These are phyloP conservation scores for Gaultheria prostrata DNA, from an alignment of 148 eudicot species.

Conservation along the genomic window DNA sequence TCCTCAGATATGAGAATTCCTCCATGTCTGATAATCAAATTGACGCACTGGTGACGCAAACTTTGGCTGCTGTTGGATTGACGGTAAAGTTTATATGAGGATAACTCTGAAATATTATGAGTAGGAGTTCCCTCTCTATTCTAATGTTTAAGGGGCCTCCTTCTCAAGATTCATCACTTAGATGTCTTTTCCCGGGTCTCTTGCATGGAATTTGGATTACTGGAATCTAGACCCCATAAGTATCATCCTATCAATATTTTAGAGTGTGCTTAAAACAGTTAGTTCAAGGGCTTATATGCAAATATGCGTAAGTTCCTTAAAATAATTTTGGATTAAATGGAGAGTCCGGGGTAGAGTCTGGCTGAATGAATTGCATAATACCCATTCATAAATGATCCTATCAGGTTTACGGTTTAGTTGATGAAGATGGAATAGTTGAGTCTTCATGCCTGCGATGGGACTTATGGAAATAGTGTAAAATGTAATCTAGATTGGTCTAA, in stretches of 20 bases:
- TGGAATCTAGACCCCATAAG: neutral
- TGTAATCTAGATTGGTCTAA: slow-evolving; percentile 12
- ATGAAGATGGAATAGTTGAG: neutral
- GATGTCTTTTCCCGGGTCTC: neutral
- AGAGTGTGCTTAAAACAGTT: neutral
- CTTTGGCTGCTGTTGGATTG: slow-evolving; percentile 87
- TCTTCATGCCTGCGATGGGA: neutral
- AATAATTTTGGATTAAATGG: neutral
- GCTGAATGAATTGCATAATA: neutral
- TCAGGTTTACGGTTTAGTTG: neutral
- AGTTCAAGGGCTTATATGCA: neutral
- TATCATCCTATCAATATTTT: neutral
- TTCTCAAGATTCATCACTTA: neutral
- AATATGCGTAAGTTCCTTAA: neutral
- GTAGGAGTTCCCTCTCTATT: neutral
- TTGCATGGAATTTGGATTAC: neutral
- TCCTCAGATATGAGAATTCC: slow-evolving; percentile 74
- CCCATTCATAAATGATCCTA: neutral
- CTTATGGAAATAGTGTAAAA: neutral
- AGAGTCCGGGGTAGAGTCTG: neutral
- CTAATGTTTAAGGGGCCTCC: neutral
- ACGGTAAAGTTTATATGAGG: slow-evolving; percentile 42
- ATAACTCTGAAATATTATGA: neutral
- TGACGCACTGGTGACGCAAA: slow-evolving; percentile 69
- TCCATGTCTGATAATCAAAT: slow-evolving; percentile 78